Percentiles rank a stretch among this genome's conserved stretches.
These are phyloP conservation scores for Microcos paniculata DNA, from an alignment of 345 rosid species.

Conservation along the genomic window DNA sequence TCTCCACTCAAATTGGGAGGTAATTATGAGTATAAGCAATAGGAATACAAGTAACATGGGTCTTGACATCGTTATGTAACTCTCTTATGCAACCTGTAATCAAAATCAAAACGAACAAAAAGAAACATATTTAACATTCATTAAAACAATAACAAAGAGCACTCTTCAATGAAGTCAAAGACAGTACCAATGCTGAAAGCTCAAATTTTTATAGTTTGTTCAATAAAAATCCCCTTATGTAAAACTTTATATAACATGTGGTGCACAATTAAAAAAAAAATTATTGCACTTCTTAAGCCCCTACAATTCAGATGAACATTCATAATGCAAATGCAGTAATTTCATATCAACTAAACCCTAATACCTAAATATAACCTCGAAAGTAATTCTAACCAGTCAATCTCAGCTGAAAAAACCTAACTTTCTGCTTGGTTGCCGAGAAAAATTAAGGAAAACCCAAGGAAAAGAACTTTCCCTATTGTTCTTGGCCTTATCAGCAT, in stretches of 20 bases:
- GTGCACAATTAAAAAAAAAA: background rate
- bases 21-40: slow-evolving; percentile 66
- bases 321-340: background rate
- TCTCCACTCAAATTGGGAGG: slow-evolving; percentile 95
- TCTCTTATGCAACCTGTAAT: slow-evolving; percentile 41
- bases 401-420: background rate
- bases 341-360: background rate
- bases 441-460: background rate
- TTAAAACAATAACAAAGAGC: background rate
- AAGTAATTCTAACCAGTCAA: background rate
- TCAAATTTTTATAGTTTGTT: background rate
- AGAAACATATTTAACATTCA: slow-evolving; percentile 3
- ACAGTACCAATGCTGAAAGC: background rate
- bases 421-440: background rate
- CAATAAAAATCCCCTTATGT: background rate
- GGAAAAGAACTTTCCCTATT: background rate
- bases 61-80: slow-evolving; percentile 58
- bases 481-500: background rate
- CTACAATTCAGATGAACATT: background rate
- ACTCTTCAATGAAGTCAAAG: background rate
- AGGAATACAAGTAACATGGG: slow-evolving; percentile 76
- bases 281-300: background rate
- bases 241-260: background rate
- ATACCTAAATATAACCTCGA: background rate
- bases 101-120: background rate